Base-by-base conservation (phyloP, 176 grass and related monocot species). In the Carex myosuroides region DNA sequence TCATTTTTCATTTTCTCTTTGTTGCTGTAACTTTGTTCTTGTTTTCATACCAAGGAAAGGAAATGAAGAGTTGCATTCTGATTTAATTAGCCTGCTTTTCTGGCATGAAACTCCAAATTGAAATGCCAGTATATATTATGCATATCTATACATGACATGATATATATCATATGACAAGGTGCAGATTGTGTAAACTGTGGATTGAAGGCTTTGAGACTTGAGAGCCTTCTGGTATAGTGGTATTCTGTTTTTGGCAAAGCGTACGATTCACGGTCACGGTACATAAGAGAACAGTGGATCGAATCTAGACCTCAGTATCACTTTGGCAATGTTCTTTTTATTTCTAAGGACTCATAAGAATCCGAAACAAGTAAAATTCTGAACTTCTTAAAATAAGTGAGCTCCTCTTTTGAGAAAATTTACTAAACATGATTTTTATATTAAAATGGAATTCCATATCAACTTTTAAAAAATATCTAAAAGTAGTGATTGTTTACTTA, bases 51-150 rank as follows among this genome's bases (percentile, higher is more conserved):
- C 20, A 22, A 33, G 21, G 9, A 50, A 54, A 66, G 60, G 60
- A 83, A 83, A 65, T 64, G 39, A 65, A 68, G 80, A 50, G 57
- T 82, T 69, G 81, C 60, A 30, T 83, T 83, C 41, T 44, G 13
- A 66, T 55, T 21, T 61, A 39, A 39, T 39, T 39, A 30, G 53
- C 44, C 70, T 32, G 63, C 13, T 68, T 68, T 68, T 68, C 1
- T 37, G 6, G 5, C 32, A 37, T 39, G 13, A 1, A 14, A 6
- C 64, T 75, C 12, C 17, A 67, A 69, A 69, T 26, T 18, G 32
- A 69, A 69, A 67, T 67, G 13, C 17, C 57, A 60, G 57, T 60
- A 18, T 60, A 7, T 8, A 16, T 59, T 8, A 16, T 59, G 56
- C 56, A 18, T 59, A 1, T 39, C 56, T 68, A 39, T 16, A 16